A percentile compares a stretch with the other conserved stretches of the same genome.
These are phyloP conservation scores for Tulasnella sp. DNA, from an alignment of 768 basidiomycete species.

Conservation along the genomic window DNA sequence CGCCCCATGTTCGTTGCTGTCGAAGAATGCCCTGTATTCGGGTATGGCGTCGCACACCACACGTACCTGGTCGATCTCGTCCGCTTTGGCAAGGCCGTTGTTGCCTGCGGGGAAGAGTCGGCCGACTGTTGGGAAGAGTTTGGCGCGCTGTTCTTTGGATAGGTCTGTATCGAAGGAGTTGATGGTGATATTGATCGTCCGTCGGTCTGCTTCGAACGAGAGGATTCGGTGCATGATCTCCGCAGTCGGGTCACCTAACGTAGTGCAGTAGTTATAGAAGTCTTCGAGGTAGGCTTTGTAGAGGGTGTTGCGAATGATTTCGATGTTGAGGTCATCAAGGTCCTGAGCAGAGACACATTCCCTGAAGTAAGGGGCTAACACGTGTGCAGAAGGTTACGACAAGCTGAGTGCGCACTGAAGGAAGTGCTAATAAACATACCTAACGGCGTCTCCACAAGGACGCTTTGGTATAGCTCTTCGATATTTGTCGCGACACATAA, in stretches of 20 bases:
- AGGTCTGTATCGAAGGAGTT: conserved; percentile 97
- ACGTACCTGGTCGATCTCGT: conserved; percentile 90
- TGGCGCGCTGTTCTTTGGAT: conserved; percentile 87
- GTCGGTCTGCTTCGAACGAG: conserved; percentile 91
- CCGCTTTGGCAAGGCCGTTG: conserved; percentile 83
- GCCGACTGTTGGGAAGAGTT: conserved; percentile 89
- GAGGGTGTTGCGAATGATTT: conserved; percentile 97
- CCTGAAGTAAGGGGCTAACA: conserved; percentile 84
- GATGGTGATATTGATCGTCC: conserved; percentile 96
- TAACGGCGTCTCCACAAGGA: conserved; percentile 92
- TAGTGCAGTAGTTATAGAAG: conserved; percentile 73
- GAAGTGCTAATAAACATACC: conserved; percentile 43
- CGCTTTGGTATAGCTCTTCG: conserved; percentile 93
- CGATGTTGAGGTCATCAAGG: conserved; percentile 97
- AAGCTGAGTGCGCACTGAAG: background rate
- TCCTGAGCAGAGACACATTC: conserved; percentile 91
- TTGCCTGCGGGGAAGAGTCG: conserved; percentile 93
- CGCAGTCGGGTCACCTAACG: conserved; percentile 72
- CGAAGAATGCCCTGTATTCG: conserved; percentile 89
- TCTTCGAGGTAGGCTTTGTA: conserved; percentile 99
- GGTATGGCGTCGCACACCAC: conserved; percentile 73
- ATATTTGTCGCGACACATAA: conserved; percentile 98
- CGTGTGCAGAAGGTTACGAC: background rate
- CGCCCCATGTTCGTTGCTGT: conserved; percentile 32
- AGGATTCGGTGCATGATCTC: conserved; percentile 90